Percentiles rank a stretch among this genome's conserved stretches.
Evolutionary conservation across 768 basidiomycete species (phyloP).

Genomic region (Podaxis carcinomalis): DNA sequence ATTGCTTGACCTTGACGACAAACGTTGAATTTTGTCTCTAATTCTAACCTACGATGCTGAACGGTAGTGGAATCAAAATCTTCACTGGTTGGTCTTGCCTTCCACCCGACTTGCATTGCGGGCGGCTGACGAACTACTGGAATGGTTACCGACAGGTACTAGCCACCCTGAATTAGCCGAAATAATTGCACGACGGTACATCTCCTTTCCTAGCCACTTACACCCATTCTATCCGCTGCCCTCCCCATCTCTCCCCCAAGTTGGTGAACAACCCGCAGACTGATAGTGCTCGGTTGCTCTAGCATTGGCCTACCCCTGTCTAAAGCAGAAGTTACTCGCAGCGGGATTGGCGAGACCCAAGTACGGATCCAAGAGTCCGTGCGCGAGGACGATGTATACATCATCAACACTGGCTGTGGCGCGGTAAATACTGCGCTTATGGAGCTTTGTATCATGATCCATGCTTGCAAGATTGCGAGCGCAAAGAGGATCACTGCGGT

Average conservation of each 20-base stretch:
- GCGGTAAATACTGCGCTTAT: constrained; percentile 91
- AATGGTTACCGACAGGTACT: constrained; percentile 53
- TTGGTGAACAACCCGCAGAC: neutral
- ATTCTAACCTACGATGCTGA: constrained; percentile 36
- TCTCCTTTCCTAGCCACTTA: constrained; percentile 20
- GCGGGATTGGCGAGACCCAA: constrained; percentile 87
- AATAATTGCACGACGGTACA: constrained; percentile 87
- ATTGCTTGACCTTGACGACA: neutral
- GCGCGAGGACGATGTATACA: constrained; percentile 97
- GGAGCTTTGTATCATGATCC: constrained; percentile 99
- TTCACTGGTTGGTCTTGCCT: constrained; percentile 40
- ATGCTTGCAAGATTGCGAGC: constrained; percentile 99
- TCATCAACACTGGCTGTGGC: constrained; percentile 89
- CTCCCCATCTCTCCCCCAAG: constrained; percentile 5
- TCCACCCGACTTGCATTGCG: neutral
- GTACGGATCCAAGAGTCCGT: constrained; percentile 94
- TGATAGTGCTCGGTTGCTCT: constrained; percentile 21
- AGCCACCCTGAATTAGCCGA: constrained; percentile 95
- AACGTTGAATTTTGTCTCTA: neutral
- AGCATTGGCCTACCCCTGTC: constrained; percentile 90
- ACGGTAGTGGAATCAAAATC: constrained; percentile 53
- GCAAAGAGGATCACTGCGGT: constrained; percentile 98
- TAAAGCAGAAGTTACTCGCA: constrained; percentile 82
- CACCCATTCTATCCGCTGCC: constrained; percentile 14
- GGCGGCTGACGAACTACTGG: constrained; percentile 7